Evolutionary conservation across 345 rosid genomes (phyloP).

Genomic region (Cochlearia excelsa): DNA sequence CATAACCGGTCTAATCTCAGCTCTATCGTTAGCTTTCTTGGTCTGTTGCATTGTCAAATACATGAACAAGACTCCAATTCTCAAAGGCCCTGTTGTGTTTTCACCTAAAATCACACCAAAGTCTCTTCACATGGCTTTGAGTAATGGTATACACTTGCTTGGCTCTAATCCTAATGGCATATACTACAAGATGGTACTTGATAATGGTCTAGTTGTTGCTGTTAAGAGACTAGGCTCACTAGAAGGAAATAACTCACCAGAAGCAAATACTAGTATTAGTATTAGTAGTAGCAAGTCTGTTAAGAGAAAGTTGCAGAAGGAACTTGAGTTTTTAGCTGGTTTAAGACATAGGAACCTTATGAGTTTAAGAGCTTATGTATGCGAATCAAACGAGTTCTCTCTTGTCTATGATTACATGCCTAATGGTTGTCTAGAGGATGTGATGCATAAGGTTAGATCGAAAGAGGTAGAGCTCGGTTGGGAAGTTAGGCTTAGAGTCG

Average conservation of each 20-base stretch:
- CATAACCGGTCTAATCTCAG: conserved; percentile 57
- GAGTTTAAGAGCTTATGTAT: conserved; percentile 85
- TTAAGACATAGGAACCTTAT: conserved; percentile 78
- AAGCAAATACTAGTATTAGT: conserved; percentile 1
- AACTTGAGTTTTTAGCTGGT: conserved; percentile 74
- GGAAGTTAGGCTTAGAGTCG: conserved; percentile 83
- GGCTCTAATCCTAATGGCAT: conserved; percentile 76
- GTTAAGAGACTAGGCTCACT: conserved; percentile 69
- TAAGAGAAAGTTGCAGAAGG: conserved; percentile 74
- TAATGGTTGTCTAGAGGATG: conserved; percentile 79
- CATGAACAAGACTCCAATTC: conserved; percentile 76
- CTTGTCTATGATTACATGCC: conserved; percentile 82
- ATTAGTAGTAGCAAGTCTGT: conserved; percentile 55
- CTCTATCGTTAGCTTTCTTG: conserved; percentile 53
- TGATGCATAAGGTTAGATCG: conserved; percentile 63
- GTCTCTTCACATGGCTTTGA: conserved; percentile 69
- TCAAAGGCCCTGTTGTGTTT: conserved; percentile 89
- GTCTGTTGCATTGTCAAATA: conserved; percentile 52
- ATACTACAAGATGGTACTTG: conserved; percentile 70
- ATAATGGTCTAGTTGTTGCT: conserved; percentile 70
- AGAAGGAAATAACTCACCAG: conserved; percentile 48
- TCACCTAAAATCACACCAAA: conserved; percentile 71
- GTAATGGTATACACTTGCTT: conserved; percentile 57
- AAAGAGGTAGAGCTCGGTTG: conserved; percentile 67
- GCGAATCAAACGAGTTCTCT: conserved; percentile 64